A percentile compares a stretch with the other conserved stretches of the same genome.
These are phyloP conservation scores for Senna tora DNA, from an alignment of 306 rosid species.

Conservation along the genomic window DNA sequence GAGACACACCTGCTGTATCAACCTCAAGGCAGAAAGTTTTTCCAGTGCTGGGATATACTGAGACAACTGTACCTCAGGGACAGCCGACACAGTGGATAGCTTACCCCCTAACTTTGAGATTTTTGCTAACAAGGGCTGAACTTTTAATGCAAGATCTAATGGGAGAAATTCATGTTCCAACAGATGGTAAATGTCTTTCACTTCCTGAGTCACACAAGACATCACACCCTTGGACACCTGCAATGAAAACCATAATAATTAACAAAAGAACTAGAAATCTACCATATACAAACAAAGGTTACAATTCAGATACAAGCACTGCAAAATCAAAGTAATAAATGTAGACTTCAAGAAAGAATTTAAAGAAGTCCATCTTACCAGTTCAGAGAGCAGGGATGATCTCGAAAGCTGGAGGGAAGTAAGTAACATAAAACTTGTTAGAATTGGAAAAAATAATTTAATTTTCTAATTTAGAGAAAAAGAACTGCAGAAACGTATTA, in stretches of 20 bases:
- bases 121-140: conserved; percentile 72
- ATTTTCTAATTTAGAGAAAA: conserved; percentile 1
- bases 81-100: conserved; percentile 86
- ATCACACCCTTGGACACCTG: conserved; percentile 89
- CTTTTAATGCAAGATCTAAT: conserved; percentile 78
- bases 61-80: conserved; percentile 86
- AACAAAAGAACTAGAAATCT: neutral
- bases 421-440: conserved; percentile 19
- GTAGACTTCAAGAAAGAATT: no score
- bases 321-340: neutral
- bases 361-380: conserved; percentile 45
- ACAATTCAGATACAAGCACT: neutral
- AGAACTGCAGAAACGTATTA: conserved; percentile 39
- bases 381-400: neutral
- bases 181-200: conserved; percentile 86
- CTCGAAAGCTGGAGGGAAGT: neutral
- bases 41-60: conserved; percentile 80
- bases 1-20: conserved; percentile 87
- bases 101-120: conserved; percentile 85
- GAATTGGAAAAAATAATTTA: conserved; percentile 35
- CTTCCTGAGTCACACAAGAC: conserved; percentile 94
- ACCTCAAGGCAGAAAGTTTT: conserved; percentile 85
- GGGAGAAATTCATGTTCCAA: conserved; percentile 88
- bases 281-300: neutral
- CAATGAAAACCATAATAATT: neutral